Evolutionary conservation across 805 yeast genomes (phyloP), one percentile per base, ranked within the genome.

Genomic region (Metahyphopichia silvanorum): DNA sequence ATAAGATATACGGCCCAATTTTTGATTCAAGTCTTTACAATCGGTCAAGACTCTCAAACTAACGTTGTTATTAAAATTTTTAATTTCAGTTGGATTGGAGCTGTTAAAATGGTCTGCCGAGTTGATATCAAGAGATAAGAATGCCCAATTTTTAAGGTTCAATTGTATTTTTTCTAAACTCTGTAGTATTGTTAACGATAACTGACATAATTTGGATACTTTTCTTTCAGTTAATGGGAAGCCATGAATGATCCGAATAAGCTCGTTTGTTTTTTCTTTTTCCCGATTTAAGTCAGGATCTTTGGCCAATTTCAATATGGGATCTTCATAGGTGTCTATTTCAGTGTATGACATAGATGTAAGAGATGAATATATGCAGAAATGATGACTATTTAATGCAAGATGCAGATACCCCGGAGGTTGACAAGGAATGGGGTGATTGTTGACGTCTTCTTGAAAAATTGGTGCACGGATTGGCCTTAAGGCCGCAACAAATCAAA

Each of bases 121-220:
- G 42, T 69, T 69, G 39, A 65, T 64, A 42, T 75, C 78, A 17
- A 76, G 50, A 7, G 79, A 69, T 27, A 71, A 54, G 36, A 76
- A 75, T 32, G 75, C 78, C 82, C 81, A 76, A 38, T 71, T 70
- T 38, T 69, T 64, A 29, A 72, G 55, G 21, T 58, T 63, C 22
- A 69, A 50, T 40, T 69, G 74, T 14, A 72, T 59, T 38, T 66
- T 66, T 51, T 76, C 81, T 25, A 76, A 53, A 27, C 74, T 69
- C 41, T 75, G 65, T 20, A 76, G 52, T 4, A 74, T 66, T 34
- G 66, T 66, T 35, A 74, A 60, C 6, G 71, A 58, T 20, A 66
- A 56, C 34, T 63, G 70, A 45, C 82, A 76, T 46, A 72, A 60
- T 34, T 69, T 63, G 31, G 70, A 66, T 11, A 75, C 56, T 37